Evolutionary conservation across 1,284 basidiomycete species (phyloP).

Genomic region (Fomitopsis schrenkii): DNA sequence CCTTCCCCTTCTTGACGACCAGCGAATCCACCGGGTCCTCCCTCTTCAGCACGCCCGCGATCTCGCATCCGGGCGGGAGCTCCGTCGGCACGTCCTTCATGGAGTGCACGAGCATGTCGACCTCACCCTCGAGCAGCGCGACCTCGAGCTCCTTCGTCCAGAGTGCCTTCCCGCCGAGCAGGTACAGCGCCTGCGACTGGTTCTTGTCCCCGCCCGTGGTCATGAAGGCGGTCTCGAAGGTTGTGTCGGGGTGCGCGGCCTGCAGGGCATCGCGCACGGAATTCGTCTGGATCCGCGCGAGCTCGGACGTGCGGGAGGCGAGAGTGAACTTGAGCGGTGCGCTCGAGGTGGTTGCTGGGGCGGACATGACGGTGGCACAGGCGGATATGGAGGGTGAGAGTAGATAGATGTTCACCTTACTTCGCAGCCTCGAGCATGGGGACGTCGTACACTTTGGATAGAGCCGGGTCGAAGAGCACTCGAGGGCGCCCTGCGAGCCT

Average conservation of each 20-base stretch:
- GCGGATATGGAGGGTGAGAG: too few relatives aligned
- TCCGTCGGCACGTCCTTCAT: conserved; percentile 94
- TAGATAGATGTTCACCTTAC: too few relatives aligned
- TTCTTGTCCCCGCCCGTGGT: conserved; percentile 91
- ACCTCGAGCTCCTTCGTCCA: conserved; percentile 97
- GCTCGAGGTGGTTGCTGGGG: background rate
- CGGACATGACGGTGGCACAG: too few relatives aligned
- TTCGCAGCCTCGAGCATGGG: too few relatives aligned
- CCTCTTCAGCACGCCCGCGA: conserved; percentile 84
- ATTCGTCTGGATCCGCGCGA: conserved; percentile 87
- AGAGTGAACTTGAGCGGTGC: conserved; percentile 48
- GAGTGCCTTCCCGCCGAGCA: conserved; percentile 82
- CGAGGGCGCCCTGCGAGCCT: too few relatives aligned
- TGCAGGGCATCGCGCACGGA: conserved; percentile 61
- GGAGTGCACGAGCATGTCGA: conserved; percentile 94
- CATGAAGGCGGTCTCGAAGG: conserved; percentile 82
- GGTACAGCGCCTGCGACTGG: conserved; percentile 75
- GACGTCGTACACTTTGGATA: too few relatives aligned
- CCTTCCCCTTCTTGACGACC: conserved; percentile 78
- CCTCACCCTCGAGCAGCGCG: conserved; percentile 63
- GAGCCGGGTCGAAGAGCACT: too few relatives aligned
- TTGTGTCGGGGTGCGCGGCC: conserved; percentile 37
- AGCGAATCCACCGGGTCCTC: conserved; percentile 91
- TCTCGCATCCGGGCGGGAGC: conserved; percentile 80
- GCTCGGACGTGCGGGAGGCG: conserved; percentile 82